These are phyloP conservation scores for Berkeleyomyces rouxiae DNA, from an alignment of 2,329 filamentous ascomycete genomes.

Conservation along the genomic window DNA sequence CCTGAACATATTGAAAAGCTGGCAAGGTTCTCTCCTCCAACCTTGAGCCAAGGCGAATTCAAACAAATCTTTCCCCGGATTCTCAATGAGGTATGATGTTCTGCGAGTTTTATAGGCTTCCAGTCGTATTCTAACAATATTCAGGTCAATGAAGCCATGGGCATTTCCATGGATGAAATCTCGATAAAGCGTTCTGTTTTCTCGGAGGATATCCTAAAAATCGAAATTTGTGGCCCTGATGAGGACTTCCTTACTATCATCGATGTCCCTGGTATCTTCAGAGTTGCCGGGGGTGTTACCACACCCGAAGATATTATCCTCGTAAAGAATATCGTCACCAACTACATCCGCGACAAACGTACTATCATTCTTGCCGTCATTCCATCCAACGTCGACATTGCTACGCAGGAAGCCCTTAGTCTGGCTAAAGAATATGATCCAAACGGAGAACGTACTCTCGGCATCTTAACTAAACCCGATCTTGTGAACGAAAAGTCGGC, in stretches of 20 bases:
- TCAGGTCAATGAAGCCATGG: conserved; percentile 6
- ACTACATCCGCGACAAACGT: conserved; percentile 25
- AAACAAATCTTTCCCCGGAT: conserved; percentile 22
- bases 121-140: neutral
- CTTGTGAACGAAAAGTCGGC: conserved; percentile 17
- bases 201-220: conserved; percentile 16
- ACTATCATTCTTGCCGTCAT: conserved; percentile 31
- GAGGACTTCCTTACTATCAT: conserved; percentile 27
- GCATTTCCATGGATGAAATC: conserved; percentile 14
- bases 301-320: conserved; percentile 20
- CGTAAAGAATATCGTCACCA: conserved; percentile 23
- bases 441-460: conserved; percentile 22
- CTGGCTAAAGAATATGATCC: conserved; percentile 20
- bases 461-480: conserved; percentile 30
- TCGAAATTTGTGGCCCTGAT: conserved; percentile 16
- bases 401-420: conserved; percentile 24
- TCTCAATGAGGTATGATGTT: conserved; percentile 18
- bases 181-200: conserved; percentile 14
- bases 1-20: conserved; percentile 11
- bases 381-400: conserved; percentile 24
- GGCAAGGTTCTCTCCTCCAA: neutral
- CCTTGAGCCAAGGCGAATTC: conserved; percentile 16
- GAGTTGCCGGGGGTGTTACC: conserved; percentile 21
- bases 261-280: conserved; percentile 30
- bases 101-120: neutral